These are phyloP conservation scores for Suillus subaureus DNA, from an alignment of 768 basidiomycete species.

Conservation along the genomic window DNA sequence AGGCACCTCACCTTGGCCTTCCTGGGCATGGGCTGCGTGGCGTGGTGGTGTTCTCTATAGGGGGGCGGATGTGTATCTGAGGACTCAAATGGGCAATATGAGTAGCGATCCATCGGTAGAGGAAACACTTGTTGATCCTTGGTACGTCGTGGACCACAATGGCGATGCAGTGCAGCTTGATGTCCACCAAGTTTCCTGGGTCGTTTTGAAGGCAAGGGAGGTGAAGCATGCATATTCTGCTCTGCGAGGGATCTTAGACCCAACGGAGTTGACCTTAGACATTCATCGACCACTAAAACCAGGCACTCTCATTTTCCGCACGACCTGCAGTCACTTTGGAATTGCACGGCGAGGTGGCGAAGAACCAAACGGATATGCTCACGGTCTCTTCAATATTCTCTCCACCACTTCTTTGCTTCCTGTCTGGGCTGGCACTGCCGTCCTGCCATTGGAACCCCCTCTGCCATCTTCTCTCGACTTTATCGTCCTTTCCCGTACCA, in stretches of 20 bases:
- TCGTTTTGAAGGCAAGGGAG: background rate
- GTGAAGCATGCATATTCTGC: background rate
- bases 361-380: background rate
- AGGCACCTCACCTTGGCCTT: background rate
- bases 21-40: conserved; percentile 32
- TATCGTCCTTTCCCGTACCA: conserved; percentile 21
- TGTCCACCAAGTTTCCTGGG: conserved; percentile 5
- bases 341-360: background rate
- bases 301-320: background rate
- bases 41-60: conserved; percentile 17
- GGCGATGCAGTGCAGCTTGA: conserved; percentile 13
- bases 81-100: background rate
- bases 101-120: conserved; percentile 9
- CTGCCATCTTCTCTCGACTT: conserved; percentile 17
- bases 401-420: background rate
- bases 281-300: background rate
- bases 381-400: background rate
- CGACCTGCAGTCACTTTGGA: background rate
- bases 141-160: background rate
- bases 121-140: conserved; percentile 19
- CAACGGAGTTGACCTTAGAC: background rate
- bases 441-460: background rate
- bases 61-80: background rate
- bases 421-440: background rate
- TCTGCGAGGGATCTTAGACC: background rate